A percentile compares a stretch with the other conserved stretches of the same genome.
Conservation (phyloP, 129 eudicot genomes). For the Heracleum sosnowskyi region DNA sequence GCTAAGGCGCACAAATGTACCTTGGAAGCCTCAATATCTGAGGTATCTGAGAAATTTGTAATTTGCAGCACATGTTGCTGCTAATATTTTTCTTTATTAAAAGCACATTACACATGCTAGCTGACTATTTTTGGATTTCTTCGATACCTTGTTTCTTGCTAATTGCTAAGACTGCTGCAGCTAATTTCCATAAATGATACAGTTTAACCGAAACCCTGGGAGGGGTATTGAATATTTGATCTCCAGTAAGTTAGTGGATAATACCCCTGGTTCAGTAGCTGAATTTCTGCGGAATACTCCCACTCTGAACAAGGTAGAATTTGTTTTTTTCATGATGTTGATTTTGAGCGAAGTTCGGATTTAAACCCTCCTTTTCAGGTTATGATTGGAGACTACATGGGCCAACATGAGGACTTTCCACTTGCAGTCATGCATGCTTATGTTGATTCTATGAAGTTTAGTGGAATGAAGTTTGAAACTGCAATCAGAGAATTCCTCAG, state of each 20-base stretch:
- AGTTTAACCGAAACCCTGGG: slow-evolving; percentile 83
- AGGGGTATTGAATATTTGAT: slow-evolving; percentile 74
- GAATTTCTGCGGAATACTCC: slow-evolving; percentile 76
- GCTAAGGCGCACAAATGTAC: slow-evolving; percentile 92
- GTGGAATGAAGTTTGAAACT: slow-evolving; percentile 75
- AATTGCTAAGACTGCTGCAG: background rate
- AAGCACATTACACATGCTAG: background rate
- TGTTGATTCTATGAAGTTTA: slow-evolving; percentile 88
- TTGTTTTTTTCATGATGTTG: background rate
- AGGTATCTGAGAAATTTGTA: slow-evolving; percentile 33
- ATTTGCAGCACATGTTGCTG: background rate
- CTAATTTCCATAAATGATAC: slow-evolving; percentile 23
- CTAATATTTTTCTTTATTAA: background rate
- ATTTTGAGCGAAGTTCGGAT: slow-evolving; percentile 4
- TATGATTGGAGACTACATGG: slow-evolving; percentile 96
- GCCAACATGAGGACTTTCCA: slow-evolving; percentile 97
- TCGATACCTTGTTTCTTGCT: background rate
- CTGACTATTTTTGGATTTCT: background rate
- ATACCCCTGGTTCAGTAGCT: slow-evolving; percentile 88
- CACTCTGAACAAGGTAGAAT: slow-evolving; percentile 68
- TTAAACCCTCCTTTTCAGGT: slow-evolving; percentile 38
- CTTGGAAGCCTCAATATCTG: slow-evolving; percentile 85
- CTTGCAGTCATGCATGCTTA: slow-evolving; percentile 98
- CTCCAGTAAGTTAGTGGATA: slow-evolving; percentile 71
- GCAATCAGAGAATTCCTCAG: slow-evolving; percentile 91